Base-by-base conservation (phyloP, 495 filamentous ascomycete genomes). In the Aspergillus indologenus region DNA sequence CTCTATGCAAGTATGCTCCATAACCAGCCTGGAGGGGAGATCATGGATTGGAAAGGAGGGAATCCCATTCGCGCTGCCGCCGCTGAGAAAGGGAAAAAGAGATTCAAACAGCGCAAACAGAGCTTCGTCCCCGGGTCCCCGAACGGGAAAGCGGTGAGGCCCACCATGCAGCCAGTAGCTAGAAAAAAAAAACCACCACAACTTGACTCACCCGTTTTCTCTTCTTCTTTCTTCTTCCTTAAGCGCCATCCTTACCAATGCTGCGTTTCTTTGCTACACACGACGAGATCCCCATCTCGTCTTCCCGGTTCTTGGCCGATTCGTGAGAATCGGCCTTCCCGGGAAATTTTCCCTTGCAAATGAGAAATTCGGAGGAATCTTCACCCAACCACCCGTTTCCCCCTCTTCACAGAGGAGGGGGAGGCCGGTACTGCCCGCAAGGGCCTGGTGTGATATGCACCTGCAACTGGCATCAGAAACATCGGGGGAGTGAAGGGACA, bases 291-390 rank as follows among this genome's bases (percentile, higher is more conserved):
- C 53, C 34, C 31, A 63, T 61, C 59, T 61, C 69, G 69, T 72
- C 70, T 64, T 68, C 61, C 26, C 3, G 64, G 53, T 24, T 34
- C 23, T 64, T 57, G 53, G 46, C 19, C 26, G 46, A 34, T 44
- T 45, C 59, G 56, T 21, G 19, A 22, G 1, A 1, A 19, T 48
- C 19, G 1, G n/a, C 31, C n/a, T 31, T 54, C n/a, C 61, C 60
- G 65, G 71, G 61, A 69, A 29, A 29, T 4, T 4, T 4, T 54
- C 55, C 43, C 47, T 70, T 80, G 92, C 93, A 96, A 94, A 94
- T 96, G 93, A 95, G 93, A 96, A 96, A 96, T 96, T 96, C 92
- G 92, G 92, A 96, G 93, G 90, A 96, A 86, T 93, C 92, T 95
- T 92, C 90, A 90, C 66, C 43, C 56, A 64, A 71, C 67, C 74